Percentiles rank a stretch among this genome's conserved stretches.
These are phyloP conservation scores for Vigna radiata DNA, from an alignment of 306 rosid genomes.

Conservation along the genomic window DNA sequence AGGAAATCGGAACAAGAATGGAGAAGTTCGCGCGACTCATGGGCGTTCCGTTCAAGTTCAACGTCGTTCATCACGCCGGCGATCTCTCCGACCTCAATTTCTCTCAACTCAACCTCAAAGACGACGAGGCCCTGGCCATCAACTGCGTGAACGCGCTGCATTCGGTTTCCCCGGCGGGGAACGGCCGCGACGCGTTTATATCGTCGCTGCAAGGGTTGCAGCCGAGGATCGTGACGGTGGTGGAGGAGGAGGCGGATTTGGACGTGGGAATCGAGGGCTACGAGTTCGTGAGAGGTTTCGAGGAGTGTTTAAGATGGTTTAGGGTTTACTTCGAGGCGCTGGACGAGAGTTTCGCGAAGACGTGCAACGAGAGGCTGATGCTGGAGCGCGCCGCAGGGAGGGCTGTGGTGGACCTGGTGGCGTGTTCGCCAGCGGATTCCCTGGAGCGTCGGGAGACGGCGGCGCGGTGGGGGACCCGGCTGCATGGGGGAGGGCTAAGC, in stretches of 20 bases:
- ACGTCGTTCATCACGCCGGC: slow-evolving; percentile 62
- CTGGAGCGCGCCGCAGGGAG: slow-evolving; percentile 83
- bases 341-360: slow-evolving; percentile 75
- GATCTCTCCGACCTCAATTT: slow-evolving; percentile 68
- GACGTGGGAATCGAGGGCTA: slow-evolving; percentile 66
- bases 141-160: slow-evolving; percentile 77
- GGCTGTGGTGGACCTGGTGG: slow-evolving; percentile 79
- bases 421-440: slow-evolving; percentile 58
- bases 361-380: slow-evolving; percentile 74
- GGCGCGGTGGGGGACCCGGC: slow-evolving; percentile 63
- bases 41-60: slow-evolving; percentile 91
- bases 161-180: slow-evolving; percentile 50
- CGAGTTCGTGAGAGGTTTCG: slow-evolving; percentile 72
- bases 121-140: slow-evolving; percentile 81
- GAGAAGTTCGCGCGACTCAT: slow-evolving; percentile 90
- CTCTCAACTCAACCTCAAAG: slow-evolving; percentile 53
- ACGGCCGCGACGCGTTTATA: slow-evolving; percentile 62
- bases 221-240: slow-evolving; percentile 84
- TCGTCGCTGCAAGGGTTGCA: slow-evolving; percentile 55
- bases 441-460: slow-evolving; percentile 81
- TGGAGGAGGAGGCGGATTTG: slow-evolving; percentile 89
- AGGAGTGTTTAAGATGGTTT: slow-evolving; percentile 85
- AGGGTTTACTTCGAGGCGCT: slow-evolving; percentile 88
- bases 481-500: slow-evolving; percentile 64
- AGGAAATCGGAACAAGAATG: slow-evolving; percentile 80